These are phyloP conservation scores for Schizochytrium sp. DNA, from an alignment of 108 stramenopile species.

Conservation along the genomic window DNA sequence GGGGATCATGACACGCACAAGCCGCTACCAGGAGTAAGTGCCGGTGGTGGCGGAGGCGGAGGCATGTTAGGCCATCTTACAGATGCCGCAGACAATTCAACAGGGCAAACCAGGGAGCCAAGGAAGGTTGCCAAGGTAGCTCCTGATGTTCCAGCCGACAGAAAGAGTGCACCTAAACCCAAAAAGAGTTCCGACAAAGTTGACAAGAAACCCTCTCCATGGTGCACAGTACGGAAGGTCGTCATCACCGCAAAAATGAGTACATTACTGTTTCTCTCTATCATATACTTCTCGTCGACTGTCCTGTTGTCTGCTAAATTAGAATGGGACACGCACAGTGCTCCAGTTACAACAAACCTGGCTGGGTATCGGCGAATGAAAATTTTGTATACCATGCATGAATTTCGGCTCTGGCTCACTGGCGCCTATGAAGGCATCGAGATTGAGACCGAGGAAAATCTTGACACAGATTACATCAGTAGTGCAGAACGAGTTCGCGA, in stretches of 20 bases:
- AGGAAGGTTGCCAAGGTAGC: conserved; percentile 23
- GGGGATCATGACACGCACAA: no score
- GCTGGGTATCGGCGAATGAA: conserved; percentile 33
- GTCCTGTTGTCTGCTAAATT: neutral
- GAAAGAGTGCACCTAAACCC: neutral
- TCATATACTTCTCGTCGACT: neutral
- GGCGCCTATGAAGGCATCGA: neutral
- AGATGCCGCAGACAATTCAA: neutral
- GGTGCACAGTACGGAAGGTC: neutral
- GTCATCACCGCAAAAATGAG: conserved; percentile 25
- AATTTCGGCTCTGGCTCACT: conserved; percentile 10
- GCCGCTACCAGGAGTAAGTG: neutral
- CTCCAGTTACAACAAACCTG: neutral
- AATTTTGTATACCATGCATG: neutral
- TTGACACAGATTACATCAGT: neutral
- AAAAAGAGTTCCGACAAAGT: neutral
- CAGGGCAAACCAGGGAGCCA: neutral
- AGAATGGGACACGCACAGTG: neutral
- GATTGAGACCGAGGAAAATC: neutral
- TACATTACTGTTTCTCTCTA: neutral
- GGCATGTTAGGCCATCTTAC: neutral
- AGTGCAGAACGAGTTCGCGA: neutral
- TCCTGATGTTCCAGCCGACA: neutral
- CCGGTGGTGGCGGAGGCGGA: neutral
- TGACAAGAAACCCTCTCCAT: neutral